Conservation (phyloP, 192 early-diverging fungal genomes). For the Backusella westeae region DNA sequence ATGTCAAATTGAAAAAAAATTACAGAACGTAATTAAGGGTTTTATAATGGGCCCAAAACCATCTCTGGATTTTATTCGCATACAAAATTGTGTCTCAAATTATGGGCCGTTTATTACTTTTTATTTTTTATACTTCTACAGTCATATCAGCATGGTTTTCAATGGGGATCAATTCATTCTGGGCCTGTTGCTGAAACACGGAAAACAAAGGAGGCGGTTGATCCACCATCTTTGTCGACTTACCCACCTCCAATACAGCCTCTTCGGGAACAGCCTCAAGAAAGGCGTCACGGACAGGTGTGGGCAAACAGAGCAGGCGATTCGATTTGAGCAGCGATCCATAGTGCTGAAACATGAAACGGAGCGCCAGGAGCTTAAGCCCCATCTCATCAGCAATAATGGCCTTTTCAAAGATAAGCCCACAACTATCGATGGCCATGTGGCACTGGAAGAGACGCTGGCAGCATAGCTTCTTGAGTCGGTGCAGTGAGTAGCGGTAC, state of each 20-base stretch:
- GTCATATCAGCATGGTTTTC: slow-evolving; percentile 6
- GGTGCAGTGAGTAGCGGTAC: slow-evolving; percentile 53
- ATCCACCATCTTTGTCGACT: neutral
- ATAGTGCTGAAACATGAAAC: slow-evolving; percentile 52
- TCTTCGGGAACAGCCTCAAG: slow-evolving; percentile 51
- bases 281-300: slow-evolving; percentile 36
- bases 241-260: slow-evolving; percentile 41
- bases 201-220: neutral
- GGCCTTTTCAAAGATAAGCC: slow-evolving; percentile 52
- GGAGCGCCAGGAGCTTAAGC: slow-evolving; percentile 44
- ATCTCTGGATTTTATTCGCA: neutral
- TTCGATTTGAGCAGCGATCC: slow-evolving; percentile 53
- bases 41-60: neutral
- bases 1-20: slow-evolving; percentile 17
- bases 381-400: slow-evolving; percentile 51
- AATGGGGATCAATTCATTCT: neutral
- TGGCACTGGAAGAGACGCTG: slow-evolving; percentile 44
- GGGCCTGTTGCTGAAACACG: neutral
- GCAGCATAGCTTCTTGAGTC: slow-evolving; percentile 58
- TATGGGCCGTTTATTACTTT: neutral
- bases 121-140: slow-evolving; percentile 6
- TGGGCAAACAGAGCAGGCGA: slow-evolving; percentile 44
- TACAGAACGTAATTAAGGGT: neutral
- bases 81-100: neutral
- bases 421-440: slow-evolving; percentile 50